These are phyloP conservation scores for Neocallimastix lanati DNA, from an alignment of 192 early-diverging fungal species.

Conservation along the genomic window DNA sequence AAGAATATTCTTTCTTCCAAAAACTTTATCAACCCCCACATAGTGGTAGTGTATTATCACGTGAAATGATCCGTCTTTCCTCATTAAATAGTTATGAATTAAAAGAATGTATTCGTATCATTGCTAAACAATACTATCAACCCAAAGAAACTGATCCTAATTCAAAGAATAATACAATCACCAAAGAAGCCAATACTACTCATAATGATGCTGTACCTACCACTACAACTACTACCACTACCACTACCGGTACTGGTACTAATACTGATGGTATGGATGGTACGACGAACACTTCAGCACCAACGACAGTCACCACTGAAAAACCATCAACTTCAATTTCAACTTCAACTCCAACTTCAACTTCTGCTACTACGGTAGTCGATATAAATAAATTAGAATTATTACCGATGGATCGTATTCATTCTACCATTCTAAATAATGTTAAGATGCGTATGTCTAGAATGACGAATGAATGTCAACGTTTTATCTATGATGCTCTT, in stretches of 20 bases:
- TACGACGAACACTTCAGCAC: no score
- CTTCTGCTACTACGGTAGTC: neutral
- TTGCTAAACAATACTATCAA: neutral
- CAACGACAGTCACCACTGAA: no score
- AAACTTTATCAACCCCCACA: neutral
- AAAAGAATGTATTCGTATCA: neutral
- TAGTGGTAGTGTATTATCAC: neutral
- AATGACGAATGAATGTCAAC: conserved; percentile 23
- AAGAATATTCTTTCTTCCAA: neutral
- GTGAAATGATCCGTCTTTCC: neutral
- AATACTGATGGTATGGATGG: no score
- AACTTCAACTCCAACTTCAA: no score
- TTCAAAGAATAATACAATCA: no score
- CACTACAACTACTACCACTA: no score
- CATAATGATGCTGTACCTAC: no score
- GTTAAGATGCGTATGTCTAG: neutral
- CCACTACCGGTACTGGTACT: no score
- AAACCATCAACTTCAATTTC: no score
- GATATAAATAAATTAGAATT: neutral
- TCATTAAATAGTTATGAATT: neutral
- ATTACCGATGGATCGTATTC: neutral
- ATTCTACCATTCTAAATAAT: neutral
- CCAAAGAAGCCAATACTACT: no score
- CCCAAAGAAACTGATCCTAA: no score
- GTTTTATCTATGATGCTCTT: conserved; percentile 34